Evolutionary conservation across 2,329 filamentous ascomycete species (phyloP).

Genomic region (Epichloe elymi): DNA sequence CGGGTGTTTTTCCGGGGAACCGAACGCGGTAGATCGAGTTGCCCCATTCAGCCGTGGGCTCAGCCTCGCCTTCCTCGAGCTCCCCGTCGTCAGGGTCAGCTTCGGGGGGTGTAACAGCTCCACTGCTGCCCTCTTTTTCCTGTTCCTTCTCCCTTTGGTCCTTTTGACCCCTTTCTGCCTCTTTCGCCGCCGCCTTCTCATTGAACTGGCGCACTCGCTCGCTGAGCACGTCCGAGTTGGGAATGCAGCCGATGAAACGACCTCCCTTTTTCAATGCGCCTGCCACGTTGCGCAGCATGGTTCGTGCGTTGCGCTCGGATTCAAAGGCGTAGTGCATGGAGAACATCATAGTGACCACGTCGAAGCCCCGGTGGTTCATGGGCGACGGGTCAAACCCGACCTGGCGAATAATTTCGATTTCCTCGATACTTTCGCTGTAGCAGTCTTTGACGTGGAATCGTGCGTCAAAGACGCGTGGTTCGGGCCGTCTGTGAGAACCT

Average conservation of each 20-base stretch:
- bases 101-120: constrained; percentile 6
- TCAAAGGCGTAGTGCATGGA: constrained; percentile 99
- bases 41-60: constrained; percentile 68
- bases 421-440: constrained; percentile 70
- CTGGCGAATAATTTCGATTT: constrained; percentile 67
- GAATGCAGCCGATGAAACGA: constrained; percentile 86
- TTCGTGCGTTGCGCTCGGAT: constrained; percentile 74
- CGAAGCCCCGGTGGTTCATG: constrained; percentile 69
- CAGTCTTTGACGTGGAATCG: constrained; percentile 89
- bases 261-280: constrained; percentile 86
- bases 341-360: constrained; percentile 98
- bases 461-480: constrained; percentile 59
- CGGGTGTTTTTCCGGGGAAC: constrained; percentile 71
- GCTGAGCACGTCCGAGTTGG: constrained; percentile 87
- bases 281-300: constrained; percentile 88
- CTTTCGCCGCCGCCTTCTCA: constrained; percentile 29
- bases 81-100: constrained; percentile 28
- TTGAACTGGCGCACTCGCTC: constrained; percentile 68
- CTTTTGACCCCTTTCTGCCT: constrained; percentile 28
- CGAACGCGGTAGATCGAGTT: constrained; percentile 86
- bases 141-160: constrained; percentile 15
- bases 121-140: not conserved
- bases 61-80: constrained; percentile 47
- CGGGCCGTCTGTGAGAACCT: constrained; percentile 33
- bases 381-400: constrained; percentile 76